Percentiles rank a stretch among this genome's conserved stretches.
Conservation (phyloP, 192 early-diverging fungal species). For the Physocladia obscura region DNA sequence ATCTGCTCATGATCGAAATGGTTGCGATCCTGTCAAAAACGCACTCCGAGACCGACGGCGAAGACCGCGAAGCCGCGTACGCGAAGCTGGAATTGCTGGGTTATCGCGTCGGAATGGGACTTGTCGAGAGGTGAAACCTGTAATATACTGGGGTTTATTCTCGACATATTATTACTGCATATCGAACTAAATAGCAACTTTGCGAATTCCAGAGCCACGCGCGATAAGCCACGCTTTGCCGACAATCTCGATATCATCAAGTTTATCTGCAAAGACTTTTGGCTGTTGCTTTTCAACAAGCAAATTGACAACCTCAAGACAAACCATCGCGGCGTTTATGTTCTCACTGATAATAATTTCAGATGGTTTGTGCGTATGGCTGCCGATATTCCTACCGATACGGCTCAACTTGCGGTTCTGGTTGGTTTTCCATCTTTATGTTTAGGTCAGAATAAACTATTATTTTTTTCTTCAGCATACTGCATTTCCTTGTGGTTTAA, state of each 20-base stretch:
- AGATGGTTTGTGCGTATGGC: conserved; percentile 94
- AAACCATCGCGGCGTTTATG: conserved; percentile 97
- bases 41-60: not conserved
- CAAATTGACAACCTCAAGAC: conserved; percentile 99
- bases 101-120: conserved; percentile 81
- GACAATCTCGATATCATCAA: conserved; percentile 97
- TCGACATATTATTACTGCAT: not conserved
- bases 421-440: conserved; percentile 43
- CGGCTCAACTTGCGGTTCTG: conserved; percentile 74
- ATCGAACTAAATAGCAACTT: too few species aligned
- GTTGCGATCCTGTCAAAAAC: not conserved
- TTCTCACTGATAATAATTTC: conserved; percentile 97
- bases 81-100: conserved; percentile 90
- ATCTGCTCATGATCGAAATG: conserved; percentile 19
- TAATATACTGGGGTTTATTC: not conserved
- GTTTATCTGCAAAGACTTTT: conserved; percentile 98
- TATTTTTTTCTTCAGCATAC: conserved; percentile 62
- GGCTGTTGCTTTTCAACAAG: conserved; percentile 92
- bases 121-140: conserved; percentile 73
- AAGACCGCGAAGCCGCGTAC: conserved; percentile 82
- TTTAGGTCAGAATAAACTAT: not conserved
- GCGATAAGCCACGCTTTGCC: conserved; percentile 80
- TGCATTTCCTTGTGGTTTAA: conserved; percentile 95
- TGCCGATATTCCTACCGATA: conserved; percentile 72
- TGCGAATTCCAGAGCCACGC: conserved; percentile 64